Percentiles rank a stretch among this genome's conserved stretches.
phyloP scores from a whole-genome alignment of 306 rosid species.

The Vicia villosa region DNA sequence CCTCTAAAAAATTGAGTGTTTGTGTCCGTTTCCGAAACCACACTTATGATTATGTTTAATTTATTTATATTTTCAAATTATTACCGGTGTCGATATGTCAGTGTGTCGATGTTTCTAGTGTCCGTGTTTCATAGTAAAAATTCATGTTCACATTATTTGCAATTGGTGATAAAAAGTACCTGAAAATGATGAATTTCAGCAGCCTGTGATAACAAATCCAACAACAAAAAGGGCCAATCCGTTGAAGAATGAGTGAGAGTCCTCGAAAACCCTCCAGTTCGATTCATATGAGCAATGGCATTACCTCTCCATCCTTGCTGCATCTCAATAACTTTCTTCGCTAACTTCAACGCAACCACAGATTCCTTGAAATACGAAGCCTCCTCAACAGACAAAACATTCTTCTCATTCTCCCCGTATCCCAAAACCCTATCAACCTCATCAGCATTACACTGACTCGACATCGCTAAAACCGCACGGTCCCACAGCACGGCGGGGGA shows the following conservation, averaged over 20 bases:
- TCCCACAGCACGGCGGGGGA: slow-evolving; percentile 73
- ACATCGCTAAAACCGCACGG: slow-evolving; percentile 55
- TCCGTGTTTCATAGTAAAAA: not conserved
- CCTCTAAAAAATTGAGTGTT: too few species aligned
- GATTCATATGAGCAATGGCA: slow-evolving; percentile 75
- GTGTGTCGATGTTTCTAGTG: too few species aligned
- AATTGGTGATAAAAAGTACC: slow-evolving; percentile 46
- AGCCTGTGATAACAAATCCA: slow-evolving; percentile 85
- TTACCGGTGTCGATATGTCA: too few species aligned
- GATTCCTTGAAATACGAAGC: too few species aligned
- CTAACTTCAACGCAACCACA: too few species aligned
- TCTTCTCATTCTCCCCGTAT: slow-evolving; percentile 47
- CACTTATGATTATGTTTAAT: too few species aligned
- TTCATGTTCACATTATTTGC: not conserved
- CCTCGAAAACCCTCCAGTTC: slow-evolving; percentile 58
- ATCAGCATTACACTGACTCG: slow-evolving; percentile 50
- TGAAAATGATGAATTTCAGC: slow-evolving; percentile 91
- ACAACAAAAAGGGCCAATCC: slow-evolving; percentile 88
- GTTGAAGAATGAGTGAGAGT: slow-evolving; percentile 73
- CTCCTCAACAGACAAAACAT: slow-evolving; percentile 25
- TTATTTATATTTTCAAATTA: too few species aligned
- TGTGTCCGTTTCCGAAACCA: too few species aligned
- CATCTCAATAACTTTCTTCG: too few species aligned
- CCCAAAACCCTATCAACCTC: slow-evolving; percentile 66
- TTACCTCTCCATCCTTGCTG: slow-evolving; percentile 18